Conservation (phyloP, 768 basidiomycete species). For the Tubosaeta sp. region DNA sequence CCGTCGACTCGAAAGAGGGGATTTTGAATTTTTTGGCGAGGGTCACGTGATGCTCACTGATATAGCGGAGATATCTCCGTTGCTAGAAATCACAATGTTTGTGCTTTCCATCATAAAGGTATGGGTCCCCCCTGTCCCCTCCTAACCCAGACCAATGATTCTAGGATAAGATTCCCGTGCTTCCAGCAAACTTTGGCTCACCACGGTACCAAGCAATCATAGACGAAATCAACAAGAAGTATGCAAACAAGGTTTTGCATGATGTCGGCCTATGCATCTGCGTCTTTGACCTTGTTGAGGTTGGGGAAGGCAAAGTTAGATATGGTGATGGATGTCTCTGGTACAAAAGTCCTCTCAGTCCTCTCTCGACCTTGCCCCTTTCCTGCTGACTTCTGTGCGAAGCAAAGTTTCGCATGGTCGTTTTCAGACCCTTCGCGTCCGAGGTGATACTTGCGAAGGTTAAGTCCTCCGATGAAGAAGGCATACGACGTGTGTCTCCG, state of each 20-base stretch:
- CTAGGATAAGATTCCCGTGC: constrained; percentile 89
- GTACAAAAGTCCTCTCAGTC: constrained; percentile 68
- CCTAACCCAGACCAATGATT: background rate
- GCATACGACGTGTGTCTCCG: constrained; percentile 66
- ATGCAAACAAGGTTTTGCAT: constrained; percentile 86
- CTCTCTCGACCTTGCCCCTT: background rate
- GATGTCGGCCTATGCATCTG: constrained; percentile 90
- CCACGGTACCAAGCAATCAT: constrained; percentile 76
- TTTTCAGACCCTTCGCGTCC: constrained; percentile 87
- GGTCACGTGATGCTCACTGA: constrained; percentile 13
- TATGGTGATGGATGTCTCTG: constrained; percentile 95
- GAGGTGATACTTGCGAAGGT: constrained; percentile 91
- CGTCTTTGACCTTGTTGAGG: constrained; percentile 81
- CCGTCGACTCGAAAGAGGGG: background rate
- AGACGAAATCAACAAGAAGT: constrained; percentile 90
- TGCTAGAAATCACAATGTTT: constrained; percentile 34
- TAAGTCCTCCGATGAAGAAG: constrained; percentile 79
- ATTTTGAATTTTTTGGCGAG: constrained; percentile 2
- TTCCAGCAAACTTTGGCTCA: constrained; percentile 78
- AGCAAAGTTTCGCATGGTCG: constrained; percentile 88
- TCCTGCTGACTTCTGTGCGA: constrained; percentile 4
- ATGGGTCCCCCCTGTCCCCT: background rate
- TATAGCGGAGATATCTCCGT: too few relatives aligned
- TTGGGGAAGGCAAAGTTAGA: constrained; percentile 87
- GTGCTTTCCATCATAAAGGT: constrained; percentile 44